A percentile compares a stretch with the other conserved stretches of the same genome.
These are phyloP conservation scores for Wickerhamiella infanticola DNA, from an alignment of 1,139 yeast genomes.

Conservation along the genomic window DNA sequence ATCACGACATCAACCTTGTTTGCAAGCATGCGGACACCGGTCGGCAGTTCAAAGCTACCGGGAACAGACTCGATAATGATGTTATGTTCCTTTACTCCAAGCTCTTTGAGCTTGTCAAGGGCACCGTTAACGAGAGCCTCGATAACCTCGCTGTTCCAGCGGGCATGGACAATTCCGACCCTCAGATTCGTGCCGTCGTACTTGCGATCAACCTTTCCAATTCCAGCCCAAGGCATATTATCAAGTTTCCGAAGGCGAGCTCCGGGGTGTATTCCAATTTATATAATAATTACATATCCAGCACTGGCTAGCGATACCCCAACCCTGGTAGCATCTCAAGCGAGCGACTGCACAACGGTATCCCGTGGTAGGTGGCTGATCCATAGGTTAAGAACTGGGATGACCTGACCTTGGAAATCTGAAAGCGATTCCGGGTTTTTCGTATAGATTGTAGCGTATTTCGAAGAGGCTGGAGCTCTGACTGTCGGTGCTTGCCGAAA, in stretches of 20 bases:
- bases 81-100: conserved; percentile 64
- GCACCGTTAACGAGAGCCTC: conserved; percentile 74
- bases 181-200: conserved; percentile 54
- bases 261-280: too few relatives aligned
- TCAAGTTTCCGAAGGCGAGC: too few relatives aligned
- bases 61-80: conserved; percentile 77
- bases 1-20: conserved; percentile 60
- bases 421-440: background rate
- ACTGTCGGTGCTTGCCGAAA: background rate
- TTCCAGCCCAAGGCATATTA: conserved; percentile 43
- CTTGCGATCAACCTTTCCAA: conserved; percentile 54
- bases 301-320: background rate
- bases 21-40: conserved; percentile 36
- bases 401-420: background rate
- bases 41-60: conserved; percentile 88
- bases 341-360: too few relatives aligned
- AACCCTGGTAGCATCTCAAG: background rate
- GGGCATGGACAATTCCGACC: conserved; percentile 82
- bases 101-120: conserved; percentile 36
- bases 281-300: too few relatives aligned
- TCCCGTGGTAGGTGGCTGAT: background rate
- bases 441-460: background rate
- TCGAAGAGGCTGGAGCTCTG: background rate
- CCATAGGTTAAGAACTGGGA: background rate
- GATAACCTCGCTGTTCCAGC: conserved; percentile 78